Evolutionary conservation across 345 rosid genomes (phyloP), one percentile per base, ranked within the genome.

Genomic region (Boechera divaricarpa): DNA sequence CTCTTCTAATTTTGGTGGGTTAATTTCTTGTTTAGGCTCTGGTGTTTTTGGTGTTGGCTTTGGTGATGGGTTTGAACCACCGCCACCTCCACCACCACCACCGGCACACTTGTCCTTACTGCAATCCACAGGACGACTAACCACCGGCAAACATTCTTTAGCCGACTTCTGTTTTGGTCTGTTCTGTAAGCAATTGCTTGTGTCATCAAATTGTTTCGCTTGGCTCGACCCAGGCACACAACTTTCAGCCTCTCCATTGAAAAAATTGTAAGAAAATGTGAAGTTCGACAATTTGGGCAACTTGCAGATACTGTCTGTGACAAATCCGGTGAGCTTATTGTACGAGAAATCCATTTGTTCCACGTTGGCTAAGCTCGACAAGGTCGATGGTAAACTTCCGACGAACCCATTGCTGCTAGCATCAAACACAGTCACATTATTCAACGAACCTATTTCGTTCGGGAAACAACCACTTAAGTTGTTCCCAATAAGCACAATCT

Each of bases 391-490:
- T 73, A 90, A 63, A 53, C 56, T 60, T 10, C 98, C 97, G 0
- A 67, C 10, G 47, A 94, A 87, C 0, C 61, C 39, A 72, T 92
- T 94, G 42, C 0, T 32, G 62, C 94, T 84, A 4, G 69, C 89
- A 57, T 94, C 97, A 32, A 94, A 84, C 2, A 91, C 85, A 1
- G 88, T 89, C 42, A 86, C 47, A 8, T 88, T 86, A 28, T 63
- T 54, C 12, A 94, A 85, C 28, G 7, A 62, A 18, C 93, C 95
- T 0, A 92, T 74, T 53, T 90, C 96, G 36, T 75, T 44, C 0
- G 98, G 96, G 77, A 93, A 85, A 60, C 98, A 93, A 36, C 98
- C 98, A 0, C 90, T 77, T 3, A 94, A 61, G 6, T 60, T 62
- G 59, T 94, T 94, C 55, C 86, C 82, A 49, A 62, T 39, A 79